Base-by-base conservation (phyloP, 2,329 filamentous ascomycete genomes). In the Fonsecaea nubica region DNA sequence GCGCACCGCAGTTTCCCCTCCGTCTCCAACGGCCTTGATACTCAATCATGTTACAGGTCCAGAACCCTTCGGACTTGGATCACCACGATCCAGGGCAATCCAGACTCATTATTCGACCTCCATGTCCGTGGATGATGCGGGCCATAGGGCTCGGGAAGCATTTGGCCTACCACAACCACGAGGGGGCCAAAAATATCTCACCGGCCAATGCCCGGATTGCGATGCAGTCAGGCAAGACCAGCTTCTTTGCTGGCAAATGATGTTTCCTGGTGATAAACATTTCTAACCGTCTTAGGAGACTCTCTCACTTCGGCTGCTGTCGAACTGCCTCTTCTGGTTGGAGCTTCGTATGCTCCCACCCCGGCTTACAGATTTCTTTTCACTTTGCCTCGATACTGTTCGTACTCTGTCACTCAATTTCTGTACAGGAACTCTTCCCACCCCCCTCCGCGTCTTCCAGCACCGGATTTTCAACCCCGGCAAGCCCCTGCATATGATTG, bases 171-270 rank as follows among this genome's bases (percentile, higher is more conserved):
- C 15, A n/a, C 18, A 25, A 18, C 40, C 18, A 25, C 45, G 45
- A 50, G 25, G 45, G 45, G 25, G 40, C n/a, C 45, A 53, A 61
- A 30, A 52, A 38, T 32, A 66, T 69, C 66, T 69, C 56, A 66
- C 66, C 66, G 66, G 66, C 60, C 52, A 64, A 38, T 62, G 35
- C 35, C 66, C 66, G 66, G 42, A 33, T 35, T 38, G 56, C 55
- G 40, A 25, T 8, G 32, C 33, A 36, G 32, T 9, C 35, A 21
- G 21, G 42, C 25, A 25, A 25, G 25, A n/a, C 18, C 32, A 35
- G 36, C 9, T 58, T 40, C 60, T 53, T 30, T 13, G 58, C n/a
- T 8, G 25, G 25, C 62, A 56, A 64, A 64, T 64, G 33, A 57
- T 45, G 48, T 15, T 40, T 48, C 36, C 25, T 15, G 4, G 25